Percentiles rank a stretch among this genome's conserved stretches.
Conservation (phyloP, 257 asterid species). For the Solanum etuberosum region DNA sequence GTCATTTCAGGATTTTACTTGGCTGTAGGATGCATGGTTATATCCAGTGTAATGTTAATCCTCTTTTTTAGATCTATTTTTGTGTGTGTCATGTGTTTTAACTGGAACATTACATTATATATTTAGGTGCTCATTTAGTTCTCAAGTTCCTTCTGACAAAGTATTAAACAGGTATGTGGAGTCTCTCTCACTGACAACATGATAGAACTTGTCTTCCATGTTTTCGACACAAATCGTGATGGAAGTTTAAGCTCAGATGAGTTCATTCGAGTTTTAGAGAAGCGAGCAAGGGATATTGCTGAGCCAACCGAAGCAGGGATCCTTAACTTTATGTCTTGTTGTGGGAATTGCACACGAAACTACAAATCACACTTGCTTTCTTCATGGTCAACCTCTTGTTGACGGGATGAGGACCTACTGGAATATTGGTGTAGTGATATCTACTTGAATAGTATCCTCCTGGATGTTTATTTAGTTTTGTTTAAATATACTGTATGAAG, state of each 20-base stretch:
- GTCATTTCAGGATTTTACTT: not conserved
- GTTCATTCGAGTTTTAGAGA: constrained; percentile 63
- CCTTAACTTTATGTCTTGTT: constrained; percentile 53
- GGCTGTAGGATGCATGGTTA: not conserved
- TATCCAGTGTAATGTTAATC: not conserved
- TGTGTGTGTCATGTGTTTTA: not conserved
- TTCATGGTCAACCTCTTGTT: constrained; percentile 13
- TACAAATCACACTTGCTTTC: constrained; percentile 26
- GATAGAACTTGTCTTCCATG: constrained; percentile 56
- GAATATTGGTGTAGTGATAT: not conserved
- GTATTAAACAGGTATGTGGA: constrained; percentile 57
- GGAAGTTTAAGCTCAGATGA: constrained; percentile 62
- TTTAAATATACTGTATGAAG: not conserved
- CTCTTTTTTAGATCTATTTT: not conserved
- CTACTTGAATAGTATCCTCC: not conserved
- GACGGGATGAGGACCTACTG: not conserved
- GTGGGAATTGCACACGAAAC: constrained; percentile 35
- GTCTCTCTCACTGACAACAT: constrained; percentile 49
- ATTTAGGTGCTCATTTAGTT: not conserved
- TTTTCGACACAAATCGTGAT: constrained; percentile 60
- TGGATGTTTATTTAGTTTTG: not conserved
- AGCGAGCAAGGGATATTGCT: constrained; percentile 65
- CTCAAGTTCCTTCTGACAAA: not conserved
- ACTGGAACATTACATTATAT: not conserved
- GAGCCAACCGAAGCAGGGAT: constrained; percentile 73